phyloP scores from a whole-genome alignment of 805 yeast genomes.

The Lachancea dasiensis region DNA sequence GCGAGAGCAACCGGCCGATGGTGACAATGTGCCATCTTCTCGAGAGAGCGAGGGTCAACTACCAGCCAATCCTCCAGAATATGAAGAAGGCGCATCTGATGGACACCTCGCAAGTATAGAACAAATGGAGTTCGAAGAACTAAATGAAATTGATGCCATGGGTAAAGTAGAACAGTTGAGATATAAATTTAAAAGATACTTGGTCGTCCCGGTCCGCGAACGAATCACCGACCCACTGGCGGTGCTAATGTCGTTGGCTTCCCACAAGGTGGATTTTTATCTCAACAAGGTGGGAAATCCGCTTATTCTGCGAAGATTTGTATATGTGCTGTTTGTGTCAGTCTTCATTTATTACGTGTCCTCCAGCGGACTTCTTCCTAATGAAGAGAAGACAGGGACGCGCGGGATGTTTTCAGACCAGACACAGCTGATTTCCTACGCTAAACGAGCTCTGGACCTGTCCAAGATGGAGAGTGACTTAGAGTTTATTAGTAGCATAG shows the following conservation, averaged over 20 bases:
- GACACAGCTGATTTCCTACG: conserved; percentile 42
- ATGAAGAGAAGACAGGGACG: conserved; percentile 33
- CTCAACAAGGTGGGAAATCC: conserved; percentile 79
- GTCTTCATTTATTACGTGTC: conserved; percentile 51
- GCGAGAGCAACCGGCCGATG: conserved; percentile 2
- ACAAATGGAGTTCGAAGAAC: conserved; percentile 42
- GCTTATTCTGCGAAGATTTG: conserved; percentile 66
- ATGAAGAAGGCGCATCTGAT: conserved; percentile 9
- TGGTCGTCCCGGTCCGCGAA: conserved; percentile 37
- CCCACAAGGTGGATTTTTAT: conserved; percentile 46
- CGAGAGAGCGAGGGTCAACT: conserved; percentile 13
- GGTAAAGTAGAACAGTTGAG: conserved; percentile 17
- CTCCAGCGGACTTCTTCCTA: conserved; percentile 48
- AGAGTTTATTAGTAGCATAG: conserved; percentile 71
- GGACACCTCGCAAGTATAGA: conserved; percentile 1
- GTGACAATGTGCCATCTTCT: neutral
- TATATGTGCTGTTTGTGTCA: conserved; percentile 66
- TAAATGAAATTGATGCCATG: conserved; percentile 7
- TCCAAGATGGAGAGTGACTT: conserved; percentile 56
- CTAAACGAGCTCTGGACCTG: conserved; percentile 47
- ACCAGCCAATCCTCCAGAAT: conserved; percentile 30
- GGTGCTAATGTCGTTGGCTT: conserved; percentile 29
- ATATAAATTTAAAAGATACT: conserved; percentile 23
- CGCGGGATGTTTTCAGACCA: conserved; percentile 63
- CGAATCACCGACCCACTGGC: conserved; percentile 45